Base-by-base conservation (phyloP, 768 basidiomycete genomes). In the Lanmaoa rubissima region DNA sequence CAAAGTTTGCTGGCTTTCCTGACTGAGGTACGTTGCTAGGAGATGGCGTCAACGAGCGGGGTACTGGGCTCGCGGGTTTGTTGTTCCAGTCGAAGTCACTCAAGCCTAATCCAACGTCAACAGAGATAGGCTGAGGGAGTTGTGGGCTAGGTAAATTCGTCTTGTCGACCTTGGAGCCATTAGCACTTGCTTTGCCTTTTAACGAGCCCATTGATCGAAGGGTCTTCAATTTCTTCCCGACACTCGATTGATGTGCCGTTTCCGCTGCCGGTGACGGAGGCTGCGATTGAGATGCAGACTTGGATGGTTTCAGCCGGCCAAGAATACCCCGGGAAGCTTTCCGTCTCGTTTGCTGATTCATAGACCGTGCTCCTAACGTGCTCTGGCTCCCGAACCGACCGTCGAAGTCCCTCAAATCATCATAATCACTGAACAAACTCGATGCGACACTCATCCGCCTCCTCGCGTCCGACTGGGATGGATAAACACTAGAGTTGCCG, bases 321-420 rank as follows among this genome's bases (percentile, higher is more conserved):
- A 92, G 75, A 65, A 92, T 87, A 32, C 88, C 82, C 58, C 76
- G 80, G 16, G 90, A 90, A 17, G 82, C 66, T 65, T 89, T 90
- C 41, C 83, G 75, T 74, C 67, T 67, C 62, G 62, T 79, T 74
- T 72, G 65, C 68, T 79, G 64, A 36, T 58, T 69, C 45, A 61
- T 59, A 12, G 69, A 71, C 32, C 77, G 77, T 38, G 78, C 77
- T 9, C 81, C 87, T 10, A 91, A 71, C 0, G 90, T 91, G 66
- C 88, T 92, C 57, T 78, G 79, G 65, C 91, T 92, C 62, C 88
- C 89, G 60, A 93, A 94, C 10, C 88, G 81, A 41, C 92, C 92
- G 34, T 92, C 88, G 51, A 94, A 94, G 67, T 94, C 92, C 21
- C 84, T 79, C 46, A 94, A 71, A 72, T 94, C 92, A 59, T 94